Percentiles rank a stretch among this genome's conserved stretches.
phyloP scores from a whole-genome alignment of 2,329 filamentous ascomycete genomes.

The Drechslera avenae region DNA sequence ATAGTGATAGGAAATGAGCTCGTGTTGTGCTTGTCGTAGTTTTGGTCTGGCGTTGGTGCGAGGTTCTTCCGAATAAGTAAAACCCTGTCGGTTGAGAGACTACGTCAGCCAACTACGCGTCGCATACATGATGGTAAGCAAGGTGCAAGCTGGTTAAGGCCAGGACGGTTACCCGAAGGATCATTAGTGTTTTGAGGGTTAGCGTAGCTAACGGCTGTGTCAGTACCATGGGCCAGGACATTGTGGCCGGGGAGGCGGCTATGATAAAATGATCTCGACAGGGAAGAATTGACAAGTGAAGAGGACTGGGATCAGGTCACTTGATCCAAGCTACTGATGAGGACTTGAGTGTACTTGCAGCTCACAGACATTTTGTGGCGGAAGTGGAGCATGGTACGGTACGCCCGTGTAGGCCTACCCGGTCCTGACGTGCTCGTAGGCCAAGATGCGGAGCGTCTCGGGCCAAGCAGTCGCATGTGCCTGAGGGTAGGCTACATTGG shows the following conservation, averaged over 20 bases:
- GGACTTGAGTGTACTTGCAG: slow-evolving; percentile 12
- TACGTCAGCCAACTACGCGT: slow-evolving; percentile 16
- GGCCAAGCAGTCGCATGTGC: slow-evolving; percentile 4
- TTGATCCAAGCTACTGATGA: neutral
- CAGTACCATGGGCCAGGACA: slow-evolving; percentile 10
- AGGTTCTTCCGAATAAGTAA: slow-evolving; percentile 17
- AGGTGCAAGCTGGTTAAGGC: slow-evolving; percentile 5
- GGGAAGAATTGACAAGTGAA: slow-evolving; percentile 2
- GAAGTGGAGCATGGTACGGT: slow-evolving; percentile 11
- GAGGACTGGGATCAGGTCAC: slow-evolving; percentile 5
- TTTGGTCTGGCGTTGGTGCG: slow-evolving; percentile 9
- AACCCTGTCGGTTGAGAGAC: slow-evolving; percentile 9
- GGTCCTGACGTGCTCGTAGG: slow-evolving; percentile 11
- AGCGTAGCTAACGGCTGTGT: slow-evolving; percentile 13
- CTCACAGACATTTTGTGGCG: slow-evolving; percentile 17
- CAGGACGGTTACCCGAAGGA: slow-evolving; percentile 15
- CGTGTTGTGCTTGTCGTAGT: slow-evolving; percentile 5
- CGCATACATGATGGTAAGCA: slow-evolving; percentile 8
- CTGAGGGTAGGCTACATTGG: slow-evolving; percentile 7
- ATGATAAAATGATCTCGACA: slow-evolving; percentile 11
- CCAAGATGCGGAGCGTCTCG: slow-evolving; percentile 6
- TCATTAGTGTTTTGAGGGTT: slow-evolving; percentile 16
- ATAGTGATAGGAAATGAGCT: slow-evolving; percentile 7
- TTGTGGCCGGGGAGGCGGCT: slow-evolving; percentile 9
- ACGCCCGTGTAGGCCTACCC: slow-evolving; percentile 20